Conservation (phyloP, 768 basidiomycete species). For the Crassisporium funariophilum region DNA sequence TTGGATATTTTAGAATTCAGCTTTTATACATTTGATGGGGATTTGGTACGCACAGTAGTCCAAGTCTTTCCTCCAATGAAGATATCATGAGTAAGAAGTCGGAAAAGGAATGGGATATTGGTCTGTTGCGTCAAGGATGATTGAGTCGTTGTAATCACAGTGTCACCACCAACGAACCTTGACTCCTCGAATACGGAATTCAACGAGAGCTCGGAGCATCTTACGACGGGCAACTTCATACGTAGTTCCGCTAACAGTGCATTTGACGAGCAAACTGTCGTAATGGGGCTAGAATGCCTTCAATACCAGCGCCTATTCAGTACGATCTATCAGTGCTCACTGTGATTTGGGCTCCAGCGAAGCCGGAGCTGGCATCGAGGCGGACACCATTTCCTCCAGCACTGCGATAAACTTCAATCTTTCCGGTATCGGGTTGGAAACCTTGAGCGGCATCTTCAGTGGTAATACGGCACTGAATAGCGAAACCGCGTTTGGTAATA, state of each 20-base stretch:
- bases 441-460: constrained; percentile 91
- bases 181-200: constrained; percentile 99
- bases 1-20: constrained; percentile 6
- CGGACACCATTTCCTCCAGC: constrained; percentile 99
- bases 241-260: constrained; percentile 92
- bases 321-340: constrained; percentile 46
- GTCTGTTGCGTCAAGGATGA: constrained; percentile 57
- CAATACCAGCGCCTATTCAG: no score
- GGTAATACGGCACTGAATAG: constrained; percentile 98
- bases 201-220: constrained; percentile 99
- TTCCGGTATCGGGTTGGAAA: constrained; percentile 99
- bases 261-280: constrained; percentile 96
- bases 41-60: constrained; percentile 63
- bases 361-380: constrained; percentile 94
- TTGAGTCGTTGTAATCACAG: neutral
- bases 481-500: constrained; percentile 94
- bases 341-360: constrained; percentile 98
- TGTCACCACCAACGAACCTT: constrained; percentile 56
- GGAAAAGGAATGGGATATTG: constrained; percentile 99
- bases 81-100: constrained; percentile 92
- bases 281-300: constrained; percentile 93
- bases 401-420: constrained; percentile 98
- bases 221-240: constrained; percentile 98
- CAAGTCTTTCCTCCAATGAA: constrained; percentile 97
- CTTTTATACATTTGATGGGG: neutral